phyloP scores from a whole-genome alignment of 1,284 basidiomycete species.

The Irpex sp. region DNA sequence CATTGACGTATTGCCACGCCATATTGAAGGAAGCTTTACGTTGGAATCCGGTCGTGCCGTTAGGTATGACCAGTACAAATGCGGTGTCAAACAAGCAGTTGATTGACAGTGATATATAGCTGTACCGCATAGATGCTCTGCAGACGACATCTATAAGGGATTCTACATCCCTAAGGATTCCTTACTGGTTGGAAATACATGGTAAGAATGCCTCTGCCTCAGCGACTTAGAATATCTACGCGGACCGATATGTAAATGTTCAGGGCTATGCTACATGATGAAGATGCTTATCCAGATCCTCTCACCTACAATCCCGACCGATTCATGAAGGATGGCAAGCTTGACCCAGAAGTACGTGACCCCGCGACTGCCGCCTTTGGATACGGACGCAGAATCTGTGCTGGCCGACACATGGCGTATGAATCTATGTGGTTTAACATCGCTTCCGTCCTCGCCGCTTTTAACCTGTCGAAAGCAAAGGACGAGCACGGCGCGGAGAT shows the following conservation, averaged over 20 bases:
- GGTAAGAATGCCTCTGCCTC: background rate
- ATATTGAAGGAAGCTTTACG: conserved; percentile 3
- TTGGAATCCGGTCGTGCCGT: conserved; percentile 6
- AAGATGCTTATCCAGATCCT: conserved; percentile 1
- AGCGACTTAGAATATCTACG: background rate
- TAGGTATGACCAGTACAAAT: background rate
- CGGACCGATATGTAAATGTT: background rate
- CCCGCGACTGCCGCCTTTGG: conserved; percentile 2
- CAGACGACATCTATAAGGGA: conserved; percentile 6
- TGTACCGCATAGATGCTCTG: background rate
- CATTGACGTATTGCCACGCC: conserved; percentile 6
- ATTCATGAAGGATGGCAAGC: background rate
- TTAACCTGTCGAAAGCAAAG: conserved; percentile 4
- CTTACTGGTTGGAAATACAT: conserved; percentile 1
- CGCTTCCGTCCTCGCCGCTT: background rate
- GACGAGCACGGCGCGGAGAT: background rate
- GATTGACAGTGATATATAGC: background rate
- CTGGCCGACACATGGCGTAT: conserved; percentile 6
- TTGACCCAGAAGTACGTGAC: conserved; percentile 4
- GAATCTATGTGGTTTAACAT: conserved; percentile 2
- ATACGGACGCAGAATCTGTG: conserved; percentile 8
- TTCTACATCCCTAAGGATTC: conserved; percentile 5
- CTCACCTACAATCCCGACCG: conserved; percentile 3
- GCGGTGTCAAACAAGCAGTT: background rate
- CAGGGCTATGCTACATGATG: conserved; percentile 7